Evolutionary conservation across 164 flowering plant genomes (phyloP), one percentile per base, ranked within the genome.

Genomic region (Houttuynia cordata): DNA sequence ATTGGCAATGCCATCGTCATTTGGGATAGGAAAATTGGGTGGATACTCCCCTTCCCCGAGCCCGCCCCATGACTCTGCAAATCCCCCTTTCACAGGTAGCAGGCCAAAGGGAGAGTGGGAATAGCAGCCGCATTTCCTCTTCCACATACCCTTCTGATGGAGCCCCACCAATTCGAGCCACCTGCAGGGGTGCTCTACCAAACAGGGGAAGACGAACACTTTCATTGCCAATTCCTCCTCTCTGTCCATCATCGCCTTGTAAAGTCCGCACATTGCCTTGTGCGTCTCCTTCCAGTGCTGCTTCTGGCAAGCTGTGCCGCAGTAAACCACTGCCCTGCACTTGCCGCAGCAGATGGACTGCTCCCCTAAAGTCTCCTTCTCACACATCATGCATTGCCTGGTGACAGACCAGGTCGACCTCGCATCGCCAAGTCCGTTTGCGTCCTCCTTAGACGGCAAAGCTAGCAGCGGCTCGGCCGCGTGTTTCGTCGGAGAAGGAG

Each of bases 91-190:
- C 52, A 67, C 63, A 41, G 85, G 85, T 67, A 83, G 83, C 18
- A 78, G 73, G 60, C 88, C 88, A 61, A 74, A 83, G 17, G 79
- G 80, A 63, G 78, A 77, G 71, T 79, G 79, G 24, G 81, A 73
- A 72, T 74, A 76, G 68, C 88, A 81, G 64, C 63, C 68, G 51
- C 88, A 83, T 58, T 68, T 79, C 64, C 85, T 76, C 55, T 81
- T 70, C 88, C 85, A 81, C 83, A 81, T 81, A 39, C 83, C 83
- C 67, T 76, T 79, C 51, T 78, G 79, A 67, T 83, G 88, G 56
- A 80, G 65, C 18, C 72, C 82, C 39, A 75, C 53, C 10, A 78
- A 72, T 63, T 81, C 88, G 49, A 83, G 83, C 85, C 88, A 83
- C 61, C 75, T 78, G 63, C 85, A 83, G 34, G 88, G 82, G 41